Conservation (phyloP, 2,329 filamentous ascomycete species). For the Hypoxylon sp. region DNA sequence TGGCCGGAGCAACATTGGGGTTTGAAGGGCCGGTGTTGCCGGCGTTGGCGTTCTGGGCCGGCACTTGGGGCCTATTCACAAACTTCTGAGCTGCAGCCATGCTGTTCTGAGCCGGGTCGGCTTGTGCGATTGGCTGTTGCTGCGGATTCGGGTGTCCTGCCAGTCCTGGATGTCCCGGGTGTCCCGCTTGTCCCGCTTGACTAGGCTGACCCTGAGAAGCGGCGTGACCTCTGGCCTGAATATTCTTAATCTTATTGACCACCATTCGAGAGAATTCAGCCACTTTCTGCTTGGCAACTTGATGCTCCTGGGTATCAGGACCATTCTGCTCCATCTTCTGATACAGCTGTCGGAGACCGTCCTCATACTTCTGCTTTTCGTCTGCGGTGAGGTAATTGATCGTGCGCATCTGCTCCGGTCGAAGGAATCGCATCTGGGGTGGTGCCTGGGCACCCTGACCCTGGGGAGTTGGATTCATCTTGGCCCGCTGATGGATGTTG, state of each 20-base stretch:
- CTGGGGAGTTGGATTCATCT: constrained; percentile 43
- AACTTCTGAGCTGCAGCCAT: constrained; percentile 36
- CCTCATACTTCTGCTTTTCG: constrained; percentile 71
- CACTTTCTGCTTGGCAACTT: constrained; percentile 68
- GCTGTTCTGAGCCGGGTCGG: constrained; percentile 43
- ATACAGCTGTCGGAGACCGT: constrained; percentile 67
- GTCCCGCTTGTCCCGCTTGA: constrained; percentile 12
- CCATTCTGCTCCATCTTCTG: constrained; percentile 61
- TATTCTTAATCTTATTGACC: constrained; percentile 59
- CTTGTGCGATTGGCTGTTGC: constrained; percentile 34
- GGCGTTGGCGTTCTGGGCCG: constrained; percentile 10
- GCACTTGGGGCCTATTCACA: constrained; percentile 39
- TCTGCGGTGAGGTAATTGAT: constrained; percentile 64
- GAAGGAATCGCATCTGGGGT: constrained; percentile 48
- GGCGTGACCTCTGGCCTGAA: constrained; percentile 51
- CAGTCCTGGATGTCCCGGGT: background rate
- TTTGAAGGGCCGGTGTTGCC: constrained; percentile 16
- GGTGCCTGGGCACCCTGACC: constrained; percentile 40
- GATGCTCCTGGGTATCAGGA: constrained; percentile 61
- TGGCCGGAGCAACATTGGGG: constrained; percentile 16
- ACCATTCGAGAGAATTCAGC: constrained; percentile 71
- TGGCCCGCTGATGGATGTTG: background rate
- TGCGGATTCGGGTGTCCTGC: constrained; percentile 21
- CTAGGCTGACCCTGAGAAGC: constrained; percentile 37
- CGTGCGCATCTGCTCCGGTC: constrained; percentile 64